Evolutionary conservation across 768 basidiomycete genomes (phyloP).

Genomic region (Leccinellum albellum): DNA sequence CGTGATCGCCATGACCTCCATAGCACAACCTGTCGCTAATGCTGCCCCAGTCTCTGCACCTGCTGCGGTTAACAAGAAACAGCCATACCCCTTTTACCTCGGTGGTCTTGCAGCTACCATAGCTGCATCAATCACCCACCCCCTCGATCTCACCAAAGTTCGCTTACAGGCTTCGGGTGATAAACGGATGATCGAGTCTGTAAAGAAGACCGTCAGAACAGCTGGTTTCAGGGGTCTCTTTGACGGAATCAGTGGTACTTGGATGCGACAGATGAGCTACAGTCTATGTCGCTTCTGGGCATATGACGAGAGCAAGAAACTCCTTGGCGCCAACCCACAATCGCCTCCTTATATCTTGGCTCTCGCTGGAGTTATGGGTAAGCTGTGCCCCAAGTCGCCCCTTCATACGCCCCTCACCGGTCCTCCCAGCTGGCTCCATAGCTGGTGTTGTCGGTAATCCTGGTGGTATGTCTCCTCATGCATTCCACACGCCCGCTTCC

Average conservation of each 20-base stretch:
- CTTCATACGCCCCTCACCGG: neutral
- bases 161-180: constrained; percentile 89
- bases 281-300: constrained; percentile 92
- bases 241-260: constrained; percentile 85
- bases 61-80: constrained; percentile 42
- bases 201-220: constrained; percentile 77
- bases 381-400: constrained; percentile 24
- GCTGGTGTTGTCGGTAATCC: constrained; percentile 90
- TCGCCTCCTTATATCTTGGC: constrained; percentile 81
- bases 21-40: constrained; percentile 11
- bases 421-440: constrained; percentile 65
- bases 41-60: constrained; percentile 1
- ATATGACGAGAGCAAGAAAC: constrained; percentile 87
- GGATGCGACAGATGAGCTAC: constrained; percentile 91
- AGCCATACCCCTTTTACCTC: constrained; percentile 84
- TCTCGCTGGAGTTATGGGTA: constrained; percentile 81
- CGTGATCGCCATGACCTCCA: constrained; percentile 14
- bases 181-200: constrained; percentile 82
- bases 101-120: constrained; percentile 86
- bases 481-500: neutral
- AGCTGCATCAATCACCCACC: constrained; percentile 85
- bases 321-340: constrained; percentile 62
- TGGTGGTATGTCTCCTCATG: constrained; percentile 51
- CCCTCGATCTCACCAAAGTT: constrained; percentile 88
- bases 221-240: constrained; percentile 72